Evolutionary conservation across 1,139 yeast genomes (phyloP).

Genomic region (Saccharomycopsis hybrid): DNA sequence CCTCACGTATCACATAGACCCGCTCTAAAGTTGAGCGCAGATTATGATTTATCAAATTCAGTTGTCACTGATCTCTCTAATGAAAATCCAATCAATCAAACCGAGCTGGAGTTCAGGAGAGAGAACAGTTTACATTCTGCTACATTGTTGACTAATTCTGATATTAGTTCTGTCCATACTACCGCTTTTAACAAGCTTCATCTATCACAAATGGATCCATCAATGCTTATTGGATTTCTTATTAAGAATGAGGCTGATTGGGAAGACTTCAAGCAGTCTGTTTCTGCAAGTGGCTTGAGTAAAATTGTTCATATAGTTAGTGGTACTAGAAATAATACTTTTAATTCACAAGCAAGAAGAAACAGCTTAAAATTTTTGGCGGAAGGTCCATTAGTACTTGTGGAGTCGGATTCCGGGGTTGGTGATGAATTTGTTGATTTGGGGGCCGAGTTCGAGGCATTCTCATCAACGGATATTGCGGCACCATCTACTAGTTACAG

Average conservation of each 20-base stretch:
- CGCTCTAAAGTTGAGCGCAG: slow-evolving; percentile 30
- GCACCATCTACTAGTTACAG: too few species aligned
- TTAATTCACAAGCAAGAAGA: slow-evolving; percentile 19
- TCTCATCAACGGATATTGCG: too few species aligned
- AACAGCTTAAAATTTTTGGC: slow-evolving; percentile 24
- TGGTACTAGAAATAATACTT: slow-evolving; percentile 21
- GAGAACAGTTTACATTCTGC: slow-evolving; percentile 1
- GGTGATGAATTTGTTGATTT: slow-evolving; percentile 42
- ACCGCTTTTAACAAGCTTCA: slow-evolving; percentile 50
- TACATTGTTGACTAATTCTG: slow-evolving; percentile 19
- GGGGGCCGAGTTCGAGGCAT: too few species aligned
- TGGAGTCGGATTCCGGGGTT: slow-evolving; percentile 23
- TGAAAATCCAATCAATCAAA: not conserved
- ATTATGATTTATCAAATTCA: slow-evolving; percentile 20
- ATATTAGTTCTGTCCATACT: slow-evolving; percentile 51
- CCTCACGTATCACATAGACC: slow-evolving; percentile 75
- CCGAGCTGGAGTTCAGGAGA: slow-evolving; percentile 1
- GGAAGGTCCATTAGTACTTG: slow-evolving; percentile 6
- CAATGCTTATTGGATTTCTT: slow-evolving; percentile 83
- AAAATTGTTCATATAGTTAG: slow-evolving; percentile 46
- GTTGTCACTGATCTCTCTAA: slow-evolving; percentile 5
- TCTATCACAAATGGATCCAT: slow-evolving; percentile 76
- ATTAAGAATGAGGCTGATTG: slow-evolving; percentile 51
- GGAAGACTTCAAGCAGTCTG: slow-evolving; percentile 41
- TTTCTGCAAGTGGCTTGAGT: slow-evolving; percentile 30